Evolutionary conservation across 2,329 filamentous ascomycete genomes (phyloP), one percentile per base, ranked within the genome.

Genomic region (Trichoderma oligosporum): DNA sequence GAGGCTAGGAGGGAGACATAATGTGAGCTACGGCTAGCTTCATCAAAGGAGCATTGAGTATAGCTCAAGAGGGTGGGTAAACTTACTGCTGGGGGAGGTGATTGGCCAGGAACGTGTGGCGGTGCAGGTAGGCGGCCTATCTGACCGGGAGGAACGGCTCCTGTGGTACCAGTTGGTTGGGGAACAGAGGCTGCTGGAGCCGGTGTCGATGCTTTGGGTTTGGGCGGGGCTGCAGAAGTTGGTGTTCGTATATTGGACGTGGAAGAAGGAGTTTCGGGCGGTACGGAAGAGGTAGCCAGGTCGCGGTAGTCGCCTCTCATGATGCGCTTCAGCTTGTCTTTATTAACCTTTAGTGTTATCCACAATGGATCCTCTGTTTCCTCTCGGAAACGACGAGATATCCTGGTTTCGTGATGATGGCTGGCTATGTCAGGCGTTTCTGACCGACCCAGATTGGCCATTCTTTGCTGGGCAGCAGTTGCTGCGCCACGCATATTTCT

Each of bases 401-500:
- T 84, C 65, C 91, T 79, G 1, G 87, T 83, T 70, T 96, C 91
- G 67, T 86, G 85, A 65, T 85, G 85, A 64, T 86, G 86, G 33
- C 81, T 76, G 55, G 78, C 81, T 8, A 86, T 78, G 70, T 97
- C 94, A 3, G 94, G 94, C 0, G 94, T 97, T 69, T 92, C 89
- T 29, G 93, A 97, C 60, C 94, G 86, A 48, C 86, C 85, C 48
- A 90, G 70, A 62, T 89, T 87, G 33, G 87, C 87, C 84, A 97
- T 93, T 56, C 92, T 88, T 62, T 91, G 89, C 68, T 93, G 89
- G 4, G 93, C 93, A 41, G 87, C 88, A 24, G 86, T 87, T 14
- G 93, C 93, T 14, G 93, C 93, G 53, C 91, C 91, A 57, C 93
- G 86, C 83, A 97, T 91, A 47, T 88, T 88, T 69, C 93, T 83